Evolutionary conservation across 192 early-diverging fungal genomes (phyloP).

Genomic region (Rhizophagus clarus): DNA sequence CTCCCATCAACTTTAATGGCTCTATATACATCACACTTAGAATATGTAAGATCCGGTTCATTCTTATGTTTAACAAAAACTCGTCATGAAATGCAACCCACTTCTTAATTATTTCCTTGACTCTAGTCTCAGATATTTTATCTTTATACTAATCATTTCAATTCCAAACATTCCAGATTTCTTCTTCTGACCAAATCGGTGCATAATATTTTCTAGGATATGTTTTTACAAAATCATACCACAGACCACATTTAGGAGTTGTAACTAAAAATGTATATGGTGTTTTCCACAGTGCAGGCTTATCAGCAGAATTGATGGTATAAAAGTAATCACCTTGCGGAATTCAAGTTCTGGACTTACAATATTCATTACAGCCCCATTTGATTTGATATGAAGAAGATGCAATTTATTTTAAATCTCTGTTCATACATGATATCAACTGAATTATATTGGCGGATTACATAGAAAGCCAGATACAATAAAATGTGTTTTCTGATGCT

Average conservation of each 20-base stretch:
- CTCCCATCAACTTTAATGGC: slow-evolving; percentile 7
- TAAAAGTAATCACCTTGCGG: slow-evolving; percentile 10
- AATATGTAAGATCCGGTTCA: neutral
- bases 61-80: slow-evolving; percentile 21
- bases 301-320: neutral
- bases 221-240: neutral
- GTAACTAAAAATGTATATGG: neutral
- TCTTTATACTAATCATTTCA: too few species aligned
- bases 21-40: neutral
- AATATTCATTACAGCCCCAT: slow-evolving; percentile 4
- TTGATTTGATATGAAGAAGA: slow-evolving; percentile 6
- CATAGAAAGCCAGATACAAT: slow-evolving; percentile 21
- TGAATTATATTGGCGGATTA: neutral
- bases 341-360: neutral
- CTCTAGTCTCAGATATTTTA: too few species aligned
- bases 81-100: slow-evolving; percentile 6
- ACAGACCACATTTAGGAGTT: neutral
- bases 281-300: slow-evolving; percentile 1
- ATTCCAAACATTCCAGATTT: slow-evolving; percentile 16
- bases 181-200: slow-evolving; percentile 20
- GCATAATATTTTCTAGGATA: too few species aligned
- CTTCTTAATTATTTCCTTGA: neutral
- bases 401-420: neutral
- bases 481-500: slow-evolving; percentile 19
- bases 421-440: slow-evolving; percentile 13